A percentile compares a stretch with the other conserved stretches of the same genome.
Evolutionary conservation across 139 green algal genomes (phyloP).

Genomic region (Picochlorum sp.): DNA sequence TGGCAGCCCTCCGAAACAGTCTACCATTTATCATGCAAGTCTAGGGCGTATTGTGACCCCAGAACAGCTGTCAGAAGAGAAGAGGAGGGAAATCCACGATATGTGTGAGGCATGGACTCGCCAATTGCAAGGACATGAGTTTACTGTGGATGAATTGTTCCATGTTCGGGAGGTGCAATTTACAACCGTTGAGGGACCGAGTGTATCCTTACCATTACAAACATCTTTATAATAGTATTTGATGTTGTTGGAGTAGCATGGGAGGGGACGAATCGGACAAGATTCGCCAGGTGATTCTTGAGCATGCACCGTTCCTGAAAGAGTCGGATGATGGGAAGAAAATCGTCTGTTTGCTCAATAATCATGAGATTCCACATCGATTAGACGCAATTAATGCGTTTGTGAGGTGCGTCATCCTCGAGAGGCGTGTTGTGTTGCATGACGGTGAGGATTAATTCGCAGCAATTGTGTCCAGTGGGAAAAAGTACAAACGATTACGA

Average conservation of each 20-base stretch:
- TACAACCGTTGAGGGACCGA: slow-evolving; percentile 25
- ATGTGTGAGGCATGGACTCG: slow-evolving; percentile 20
- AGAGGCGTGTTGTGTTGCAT: background rate
- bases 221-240: too few relatives aligned
- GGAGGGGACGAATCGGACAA: background rate
- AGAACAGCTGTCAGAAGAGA: slow-evolving; percentile 16
- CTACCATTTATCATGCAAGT: slow-evolving; percentile 41
- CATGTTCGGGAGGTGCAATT: slow-evolving; percentile 26
- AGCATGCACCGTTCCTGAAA: slow-evolving; percentile 1
- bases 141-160: slow-evolving; percentile 12
- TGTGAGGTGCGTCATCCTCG: slow-evolving; percentile 16
- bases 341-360: slow-evolving; percentile 27
- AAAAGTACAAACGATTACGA: slow-evolving; percentile 32
- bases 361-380: slow-evolving; percentile 16
- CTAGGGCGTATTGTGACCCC: slow-evolving; percentile 24
- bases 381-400: slow-evolving; percentile 18
- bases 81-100: slow-evolving; percentile 17
- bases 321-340: slow-evolving; percentile 12
- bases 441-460: background rate
- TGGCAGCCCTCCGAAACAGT: slow-evolving; percentile 25
- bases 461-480: slow-evolving; percentile 17
- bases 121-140: slow-evolving; percentile 16
- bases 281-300: background rate
- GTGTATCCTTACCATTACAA: slow-evolving; percentile 12
- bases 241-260: background rate